Evolutionary conservation across 805 yeast species (phyloP).

Genomic region (Saturnispora mendoncae): DNA sequence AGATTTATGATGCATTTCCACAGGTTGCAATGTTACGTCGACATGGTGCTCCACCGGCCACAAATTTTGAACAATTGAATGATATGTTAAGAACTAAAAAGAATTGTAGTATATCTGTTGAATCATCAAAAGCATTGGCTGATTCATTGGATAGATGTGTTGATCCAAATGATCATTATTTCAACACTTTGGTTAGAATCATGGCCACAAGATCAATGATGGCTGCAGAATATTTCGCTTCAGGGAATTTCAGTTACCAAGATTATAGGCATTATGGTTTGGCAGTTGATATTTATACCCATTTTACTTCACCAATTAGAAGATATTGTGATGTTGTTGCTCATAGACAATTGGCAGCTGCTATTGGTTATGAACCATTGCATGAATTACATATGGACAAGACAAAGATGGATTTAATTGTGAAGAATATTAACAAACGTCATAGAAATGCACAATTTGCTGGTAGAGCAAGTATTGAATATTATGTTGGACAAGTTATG

Average conservation of each 20-base stretch:
- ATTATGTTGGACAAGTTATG: constrained; percentile 97
- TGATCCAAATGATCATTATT: constrained; percentile 77
- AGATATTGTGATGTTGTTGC: constrained; percentile 97
- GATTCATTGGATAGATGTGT: constrained; percentile 85
- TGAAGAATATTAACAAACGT: constrained; percentile 81
- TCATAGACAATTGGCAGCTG: constrained; percentile 96
- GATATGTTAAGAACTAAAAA: constrained; percentile 82
- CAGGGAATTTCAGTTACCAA: constrained; percentile 82
- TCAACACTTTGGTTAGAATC: constrained; percentile 87
- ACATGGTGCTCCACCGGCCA: constrained; percentile 94
- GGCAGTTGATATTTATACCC: constrained; percentile 96
- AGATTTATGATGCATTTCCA: constrained; percentile 86
- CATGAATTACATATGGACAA: constrained; percentile 81
- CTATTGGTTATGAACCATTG: constrained; percentile 85
- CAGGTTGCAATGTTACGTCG: constrained; percentile 98
- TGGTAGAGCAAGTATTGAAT: constrained; percentile 95
- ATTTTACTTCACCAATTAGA: constrained; percentile 96
- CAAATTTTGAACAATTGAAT: constrained; percentile 82
- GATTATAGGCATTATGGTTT: constrained; percentile 95
- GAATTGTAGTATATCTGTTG: constrained; percentile 65
- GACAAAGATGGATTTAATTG: constrained; percentile 78
- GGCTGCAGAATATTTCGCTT: constrained; percentile 95
- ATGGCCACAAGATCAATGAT: constrained; percentile 99
- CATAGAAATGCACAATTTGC: constrained; percentile 99
- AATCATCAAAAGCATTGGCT: constrained; percentile 84